These are phyloP conservation scores for Entoloma clypeatum DNA, from an alignment of 1,284 basidiomycete species.

Conservation along the genomic window DNA sequence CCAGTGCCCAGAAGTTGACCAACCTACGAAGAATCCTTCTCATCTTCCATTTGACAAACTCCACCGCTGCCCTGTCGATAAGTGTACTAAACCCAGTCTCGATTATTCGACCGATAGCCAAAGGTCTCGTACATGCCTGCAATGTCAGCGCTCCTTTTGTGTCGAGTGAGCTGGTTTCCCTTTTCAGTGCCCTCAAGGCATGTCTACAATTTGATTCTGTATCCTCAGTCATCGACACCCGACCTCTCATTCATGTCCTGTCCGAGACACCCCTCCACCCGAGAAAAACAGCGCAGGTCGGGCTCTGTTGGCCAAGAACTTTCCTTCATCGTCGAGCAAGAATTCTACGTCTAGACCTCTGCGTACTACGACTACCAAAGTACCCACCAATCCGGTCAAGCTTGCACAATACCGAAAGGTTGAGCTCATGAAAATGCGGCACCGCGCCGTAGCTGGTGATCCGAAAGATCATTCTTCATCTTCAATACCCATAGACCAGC, in stretches of 20 bases:
- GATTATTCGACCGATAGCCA: constrained; percentile 35
- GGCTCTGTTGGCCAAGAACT: constrained; percentile 52
- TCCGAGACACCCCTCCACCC: constrained; percentile 13
- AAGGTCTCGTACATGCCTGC: constrained; percentile 39
- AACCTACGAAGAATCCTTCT: constrained; percentile 7
- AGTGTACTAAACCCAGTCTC: constrained; percentile 55
- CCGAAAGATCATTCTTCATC: constrained; percentile 47
- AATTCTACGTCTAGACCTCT: constrained; percentile 22
- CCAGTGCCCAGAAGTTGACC: constrained; percentile 40
- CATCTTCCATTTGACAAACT: constrained; percentile 28
- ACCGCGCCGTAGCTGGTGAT: constrained; percentile 60
- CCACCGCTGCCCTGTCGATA: constrained; percentile 44
- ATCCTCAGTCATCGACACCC: constrained; percentile 57
- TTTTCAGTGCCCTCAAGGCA: background rate
- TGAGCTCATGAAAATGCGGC: constrained; percentile 69
- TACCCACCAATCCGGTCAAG: constrained; percentile 51
- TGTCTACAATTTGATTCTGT: constrained; percentile 10
- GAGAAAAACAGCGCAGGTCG: constrained; percentile 48
- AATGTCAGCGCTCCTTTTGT: constrained; percentile 61
- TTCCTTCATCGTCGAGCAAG: constrained; percentile 32
- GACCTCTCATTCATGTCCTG: constrained; percentile 49
- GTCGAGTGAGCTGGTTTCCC: constrained; percentile 44
- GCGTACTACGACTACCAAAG: constrained; percentile 27
- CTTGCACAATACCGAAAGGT: constrained; percentile 52
- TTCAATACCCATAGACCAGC: constrained; percentile 46